A percentile compares a stretch with the other conserved stretches of the same genome.
These are phyloP conservation scores for Fusarium euwallaceae DNA, from an alignment of 2,329 filamentous ascomycete genomes.

Conservation along the genomic window DNA sequence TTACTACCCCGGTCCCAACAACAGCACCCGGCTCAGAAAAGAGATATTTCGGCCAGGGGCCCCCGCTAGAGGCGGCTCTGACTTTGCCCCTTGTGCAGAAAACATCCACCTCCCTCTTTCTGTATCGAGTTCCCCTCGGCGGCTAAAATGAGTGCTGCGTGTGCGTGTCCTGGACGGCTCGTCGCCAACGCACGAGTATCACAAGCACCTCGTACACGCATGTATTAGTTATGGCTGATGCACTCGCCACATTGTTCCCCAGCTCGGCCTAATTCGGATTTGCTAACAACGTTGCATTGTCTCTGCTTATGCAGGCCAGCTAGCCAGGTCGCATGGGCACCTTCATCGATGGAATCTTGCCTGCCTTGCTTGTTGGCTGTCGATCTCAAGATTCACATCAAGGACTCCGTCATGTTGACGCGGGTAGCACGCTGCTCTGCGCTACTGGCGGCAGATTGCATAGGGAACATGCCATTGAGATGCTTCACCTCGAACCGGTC, in stretches of 20 bases:
- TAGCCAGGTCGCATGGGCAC: background rate
- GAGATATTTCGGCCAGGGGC: conserved; percentile 36
- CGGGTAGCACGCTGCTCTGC: background rate
- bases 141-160: conserved; percentile 15
- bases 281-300: background rate
- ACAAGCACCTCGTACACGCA: conserved; percentile 18
- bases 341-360: background rate
- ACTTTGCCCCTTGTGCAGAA: conserved; percentile 31
- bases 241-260: conserved; percentile 27
- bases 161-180: conserved; percentile 16
- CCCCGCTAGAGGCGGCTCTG: conserved; percentile 37
- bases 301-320: background rate
- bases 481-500: background rate
- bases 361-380: background rate
- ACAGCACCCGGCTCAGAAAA: conserved; percentile 32
- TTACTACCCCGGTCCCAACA: conserved; percentile 32
- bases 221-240: background rate
- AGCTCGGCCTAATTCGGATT: conserved; percentile 13
- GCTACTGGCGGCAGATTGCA: background rate
- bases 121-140: conserved; percentile 23
- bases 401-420: background rate
- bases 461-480: background rate
- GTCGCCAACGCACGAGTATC: conserved; percentile 22
- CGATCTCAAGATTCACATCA: background rate
- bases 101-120: conserved; percentile 41